Evolutionary conservation across 2,329 filamentous ascomycete genomes (phyloP).

Genomic region (Bipolaris zeicola): DNA sequence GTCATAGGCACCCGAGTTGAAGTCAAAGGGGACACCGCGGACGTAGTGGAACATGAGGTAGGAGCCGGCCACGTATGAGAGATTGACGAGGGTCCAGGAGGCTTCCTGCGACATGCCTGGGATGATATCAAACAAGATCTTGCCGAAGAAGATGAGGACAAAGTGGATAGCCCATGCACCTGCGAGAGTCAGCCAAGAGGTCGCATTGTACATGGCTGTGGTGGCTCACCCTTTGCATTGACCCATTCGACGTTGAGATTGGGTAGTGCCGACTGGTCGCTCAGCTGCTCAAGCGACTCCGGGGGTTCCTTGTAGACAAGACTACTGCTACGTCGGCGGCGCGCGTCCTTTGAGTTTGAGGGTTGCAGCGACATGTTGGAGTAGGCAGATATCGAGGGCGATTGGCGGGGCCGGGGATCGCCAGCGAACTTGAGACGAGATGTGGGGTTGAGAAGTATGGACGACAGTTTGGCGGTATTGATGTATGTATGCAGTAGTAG

Average conservation of each 20-base stretch:
- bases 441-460: slow-evolving; percentile 85
- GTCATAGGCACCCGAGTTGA: slow-evolving; percentile 97
- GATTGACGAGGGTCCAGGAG: slow-evolving; percentile 98
- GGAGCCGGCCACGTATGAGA: slow-evolving; percentile 97
- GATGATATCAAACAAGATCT: slow-evolving; percentile 96
- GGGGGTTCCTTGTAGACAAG: slow-evolving; percentile 97
- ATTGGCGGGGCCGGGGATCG: slow-evolving; percentile 63
- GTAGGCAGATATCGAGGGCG: slow-evolving; percentile 31
- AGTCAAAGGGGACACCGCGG: slow-evolving; percentile 96
- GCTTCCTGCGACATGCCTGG: slow-evolving; percentile 96
- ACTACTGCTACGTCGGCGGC: slow-evolving; percentile 95
- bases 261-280: slow-evolving; percentile 90
- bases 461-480: slow-evolving; percentile 96
- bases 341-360: slow-evolving; percentile 60
- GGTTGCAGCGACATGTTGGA: slow-evolving; percentile 43
- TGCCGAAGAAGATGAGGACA: slow-evolving; percentile 86
- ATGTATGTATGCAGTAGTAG: neutral
- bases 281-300: slow-evolving; percentile 96
- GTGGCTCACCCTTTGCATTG: slow-evolving; percentile 83
- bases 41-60: slow-evolving; percentile 99
- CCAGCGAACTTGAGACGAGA: slow-evolving; percentile 80
- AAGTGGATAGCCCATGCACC: slow-evolving; percentile 98
- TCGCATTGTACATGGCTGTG: neutral
- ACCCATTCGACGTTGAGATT: slow-evolving; percentile 99
- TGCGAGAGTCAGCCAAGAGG: slow-evolving; percentile 49